Conservation (phyloP, 2,329 filamentous ascomycete species). For the Intubia oerlemansii region DNA sequence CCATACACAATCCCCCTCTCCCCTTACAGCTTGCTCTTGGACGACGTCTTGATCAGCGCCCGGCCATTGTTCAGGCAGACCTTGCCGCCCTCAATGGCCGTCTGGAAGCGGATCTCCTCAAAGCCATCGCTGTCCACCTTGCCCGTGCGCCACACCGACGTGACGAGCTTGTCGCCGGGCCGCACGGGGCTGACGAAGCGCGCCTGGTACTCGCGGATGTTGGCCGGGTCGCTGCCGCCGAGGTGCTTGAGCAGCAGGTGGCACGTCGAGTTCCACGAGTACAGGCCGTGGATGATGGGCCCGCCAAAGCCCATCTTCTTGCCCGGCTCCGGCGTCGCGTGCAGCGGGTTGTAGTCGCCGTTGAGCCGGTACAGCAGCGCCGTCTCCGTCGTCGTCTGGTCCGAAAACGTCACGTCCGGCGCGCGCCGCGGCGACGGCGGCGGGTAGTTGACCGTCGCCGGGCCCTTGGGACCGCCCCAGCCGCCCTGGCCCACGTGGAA, state of each 20-base stretch:
- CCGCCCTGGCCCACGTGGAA: conserved; percentile 63
- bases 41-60: conserved; percentile 46
- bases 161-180: conserved; percentile 64
- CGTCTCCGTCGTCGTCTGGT: conserved; percentile 51
- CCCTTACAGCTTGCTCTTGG: conserved; percentile 42
- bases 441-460: conserved; percentile 56
- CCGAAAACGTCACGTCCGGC: conserved; percentile 48
- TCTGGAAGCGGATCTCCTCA: conserved; percentile 69
- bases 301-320: conserved; percentile 82
- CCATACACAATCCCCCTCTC: too few relatives aligned
- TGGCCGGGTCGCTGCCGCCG: conserved; percentile 56
- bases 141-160: conserved; percentile 63
- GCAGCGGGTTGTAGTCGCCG: conserved; percentile 86
- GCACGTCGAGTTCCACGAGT: conserved; percentile 62
- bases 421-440: conserved; percentile 47
- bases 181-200: conserved; percentile 70
- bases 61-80: conserved; percentile 73
- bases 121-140: conserved; percentile 60
- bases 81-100: conserved; percentile 60
- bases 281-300: conserved; percentile 74
- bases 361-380: conserved; percentile 67
- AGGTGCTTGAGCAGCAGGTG: conserved; percentile 54
- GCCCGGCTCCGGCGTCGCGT: conserved; percentile 69
- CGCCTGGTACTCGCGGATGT: conserved; percentile 75
- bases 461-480: conserved; percentile 84